These are phyloP conservation scores for Pterula multifida DNA, from an alignment of 1,284 basidiomycete species.

Conservation along the genomic window DNA sequence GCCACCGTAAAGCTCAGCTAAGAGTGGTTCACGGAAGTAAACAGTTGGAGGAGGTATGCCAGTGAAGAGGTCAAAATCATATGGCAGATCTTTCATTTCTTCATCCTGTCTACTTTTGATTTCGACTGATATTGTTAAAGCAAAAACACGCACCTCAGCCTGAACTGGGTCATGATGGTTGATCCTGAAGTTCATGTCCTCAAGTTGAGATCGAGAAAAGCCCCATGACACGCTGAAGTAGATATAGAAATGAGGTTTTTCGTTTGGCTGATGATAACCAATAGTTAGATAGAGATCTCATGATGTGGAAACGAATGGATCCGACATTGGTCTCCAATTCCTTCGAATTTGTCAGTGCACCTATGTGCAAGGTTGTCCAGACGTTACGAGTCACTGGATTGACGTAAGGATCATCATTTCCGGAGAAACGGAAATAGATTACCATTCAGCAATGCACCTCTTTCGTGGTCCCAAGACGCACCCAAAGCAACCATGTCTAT, in stretches of 20 bases:
- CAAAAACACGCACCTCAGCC: slow-evolving; percentile 12
- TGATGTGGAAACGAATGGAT: slow-evolving; percentile 5
- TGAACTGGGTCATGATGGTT: slow-evolving; percentile 28
- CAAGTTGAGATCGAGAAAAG: slow-evolving; percentile 48
- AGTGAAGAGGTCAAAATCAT: slow-evolving; percentile 36
- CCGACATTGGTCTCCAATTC: slow-evolving; percentile 25
- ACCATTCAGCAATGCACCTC: slow-evolving; percentile 70
- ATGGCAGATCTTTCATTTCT: slow-evolving; percentile 26
- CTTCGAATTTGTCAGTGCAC: slow-evolving; percentile 34
- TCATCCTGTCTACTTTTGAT: slow-evolving; percentile 8
- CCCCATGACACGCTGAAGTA: slow-evolving; percentile 73
- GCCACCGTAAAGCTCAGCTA: slow-evolving; percentile 69
- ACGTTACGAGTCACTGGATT: slow-evolving; percentile 54
- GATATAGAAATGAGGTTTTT: slow-evolving; percentile 51
- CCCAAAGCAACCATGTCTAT: slow-evolving; percentile 70
- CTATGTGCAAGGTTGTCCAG: slow-evolving; percentile 74
- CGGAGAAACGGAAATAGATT: slow-evolving; percentile 9
- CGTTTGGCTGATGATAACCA: slow-evolving; percentile 19
- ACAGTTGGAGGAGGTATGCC: slow-evolving; percentile 42
- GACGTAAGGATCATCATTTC: background rate
- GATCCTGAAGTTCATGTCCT: slow-evolving; percentile 58
- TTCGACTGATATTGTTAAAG: background rate
- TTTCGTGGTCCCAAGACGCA: slow-evolving; percentile 66
- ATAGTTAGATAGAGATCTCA: slow-evolving; percentile 1
- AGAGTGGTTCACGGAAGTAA: slow-evolving; percentile 49